phyloP scores from a whole-genome alignment of 495 filamentous ascomycete genomes.

The Daldinia childiae region DNA sequence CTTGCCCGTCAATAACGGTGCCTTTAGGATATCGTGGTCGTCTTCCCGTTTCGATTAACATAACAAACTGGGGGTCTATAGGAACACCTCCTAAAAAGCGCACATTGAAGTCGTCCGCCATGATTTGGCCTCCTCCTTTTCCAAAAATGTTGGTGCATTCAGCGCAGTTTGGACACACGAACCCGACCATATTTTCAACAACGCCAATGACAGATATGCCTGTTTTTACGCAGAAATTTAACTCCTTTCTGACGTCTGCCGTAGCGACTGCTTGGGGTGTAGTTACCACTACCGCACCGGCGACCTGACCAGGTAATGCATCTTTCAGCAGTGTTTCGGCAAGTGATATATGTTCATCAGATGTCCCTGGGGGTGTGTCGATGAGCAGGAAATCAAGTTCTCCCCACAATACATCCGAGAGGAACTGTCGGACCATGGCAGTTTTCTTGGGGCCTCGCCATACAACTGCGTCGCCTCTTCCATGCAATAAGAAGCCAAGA shows the following conservation, averaged over 20 bases:
- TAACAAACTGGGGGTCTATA: conserved; percentile 77
- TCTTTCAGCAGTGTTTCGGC: conserved; percentile 80
- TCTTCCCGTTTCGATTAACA: conserved; percentile 63
- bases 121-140: conserved; percentile 86
- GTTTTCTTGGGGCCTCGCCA: conserved; percentile 99
- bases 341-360: conserved; percentile 95
- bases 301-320: conserved; percentile 67
- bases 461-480: conserved; percentile 88
- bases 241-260: conserved; percentile 92
- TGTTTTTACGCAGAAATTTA: conserved; percentile 94
- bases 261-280: conserved; percentile 95
- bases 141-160: conserved; percentile 93
- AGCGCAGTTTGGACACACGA: conserved; percentile 93
- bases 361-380: conserved; percentile 95
- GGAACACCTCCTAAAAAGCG: conserved; percentile 87
- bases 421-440: conserved; percentile 96
- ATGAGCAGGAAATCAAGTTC: conserved; percentile 88
- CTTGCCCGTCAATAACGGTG: conserved; percentile 58
- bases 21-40: conserved; percentile 60
- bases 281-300: conserved; percentile 92
- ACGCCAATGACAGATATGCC: conserved; percentile 85
- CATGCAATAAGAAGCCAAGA: conserved; percentile 86
- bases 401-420: conserved; percentile 92
- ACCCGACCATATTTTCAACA: conserved; percentile 97
- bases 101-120: conserved; percentile 87